These are phyloP conservation scores for Calcarisporium arbuscula DNA, from an alignment of 2,329 filamentous ascomycete species.

Conservation along the genomic window DNA sequence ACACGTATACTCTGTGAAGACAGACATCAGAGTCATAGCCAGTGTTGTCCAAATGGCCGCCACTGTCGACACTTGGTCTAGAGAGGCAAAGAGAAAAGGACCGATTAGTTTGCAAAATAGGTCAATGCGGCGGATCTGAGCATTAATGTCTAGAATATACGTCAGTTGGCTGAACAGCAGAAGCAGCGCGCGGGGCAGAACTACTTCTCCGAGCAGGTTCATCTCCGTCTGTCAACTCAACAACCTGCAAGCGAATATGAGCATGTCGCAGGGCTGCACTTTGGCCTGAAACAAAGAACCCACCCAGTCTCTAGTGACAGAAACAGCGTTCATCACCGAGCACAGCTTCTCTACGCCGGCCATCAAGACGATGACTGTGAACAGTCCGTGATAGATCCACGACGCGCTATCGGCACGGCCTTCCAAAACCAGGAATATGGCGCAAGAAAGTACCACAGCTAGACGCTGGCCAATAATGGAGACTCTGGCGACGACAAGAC, in stretches of 20 bases:
- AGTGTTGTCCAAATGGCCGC: conserved; percentile 43
- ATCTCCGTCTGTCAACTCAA: conserved; percentile 18
- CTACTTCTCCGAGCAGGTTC: conserved; percentile 5
- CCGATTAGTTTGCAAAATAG: conserved; percentile 52
- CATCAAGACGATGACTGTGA: conserved; percentile 38
- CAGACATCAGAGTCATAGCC: conserved; percentile 41
- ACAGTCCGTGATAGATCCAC: conserved; percentile 16
- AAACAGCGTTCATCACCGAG: conserved; percentile 57
- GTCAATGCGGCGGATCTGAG: conserved; percentile 57
- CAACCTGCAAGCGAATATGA: conserved; percentile 13
- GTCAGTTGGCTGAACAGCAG: conserved; percentile 14
- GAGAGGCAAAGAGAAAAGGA: conserved; percentile 47
- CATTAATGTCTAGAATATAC: conserved; percentile 50
- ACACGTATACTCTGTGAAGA: conserved; percentile 47
- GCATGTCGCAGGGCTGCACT: neutral
- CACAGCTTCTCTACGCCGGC: conserved; percentile 65
- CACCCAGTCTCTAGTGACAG: conserved; percentile 68
- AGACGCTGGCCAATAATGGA: conserved; percentile 41
- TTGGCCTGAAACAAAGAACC: conserved; percentile 4
- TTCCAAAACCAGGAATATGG: conserved; percentile 30
- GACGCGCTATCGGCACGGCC: conserved; percentile 2
- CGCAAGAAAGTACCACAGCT: conserved; percentile 41
- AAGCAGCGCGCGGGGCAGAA: conserved; percentile 4
- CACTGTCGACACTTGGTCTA: conserved; percentile 41
- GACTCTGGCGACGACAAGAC: conserved; percentile 42